These are phyloP conservation scores for Mycena belliarum DNA, from an alignment of 768 basidiomycete genomes.

Conservation along the genomic window DNA sequence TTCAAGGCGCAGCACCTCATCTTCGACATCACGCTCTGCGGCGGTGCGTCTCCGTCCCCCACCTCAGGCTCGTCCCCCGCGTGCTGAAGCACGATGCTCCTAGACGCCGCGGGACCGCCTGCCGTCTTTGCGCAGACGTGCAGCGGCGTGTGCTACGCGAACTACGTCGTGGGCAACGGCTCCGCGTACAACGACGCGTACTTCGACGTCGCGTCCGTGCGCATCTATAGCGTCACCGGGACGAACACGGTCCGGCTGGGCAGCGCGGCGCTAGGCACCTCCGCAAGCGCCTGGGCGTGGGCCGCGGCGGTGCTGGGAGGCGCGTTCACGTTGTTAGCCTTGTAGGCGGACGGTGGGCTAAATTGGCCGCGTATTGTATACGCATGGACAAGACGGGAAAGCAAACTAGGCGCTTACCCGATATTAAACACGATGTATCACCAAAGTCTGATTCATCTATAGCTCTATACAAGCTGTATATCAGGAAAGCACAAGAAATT, in stretches of 20 bases:
- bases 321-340: neutral
- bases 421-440: too few species aligned
- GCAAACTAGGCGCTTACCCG: too few species aligned
- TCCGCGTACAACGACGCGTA: conserved; percentile 65
- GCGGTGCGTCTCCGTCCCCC: conserved; percentile 35
- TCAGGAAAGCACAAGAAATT: too few species aligned
- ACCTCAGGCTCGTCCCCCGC: conserved; percentile 3
- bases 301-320: conserved; percentile 3
- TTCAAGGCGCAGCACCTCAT: conserved; percentile 68
- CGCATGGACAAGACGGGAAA: too few species aligned
- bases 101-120: conserved; percentile 53
- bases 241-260: conserved; percentile 27
- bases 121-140: conserved; percentile 62
- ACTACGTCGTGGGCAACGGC: conserved; percentile 66
- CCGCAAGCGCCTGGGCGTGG: neutral
- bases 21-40: conserved; percentile 75
- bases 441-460: too few species aligned
- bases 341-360: neutral
- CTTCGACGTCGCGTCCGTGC: conserved; percentile 70
- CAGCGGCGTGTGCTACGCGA: conserved; percentile 64
- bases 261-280: neutral
- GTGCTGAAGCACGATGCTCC: neutral
- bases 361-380: too few species aligned
- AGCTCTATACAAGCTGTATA: too few species aligned
- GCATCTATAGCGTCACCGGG: conserved; percentile 43